Conservation (phyloP, 2,329 filamentous ascomycete genomes). For the Myotisia sp. region DNA sequence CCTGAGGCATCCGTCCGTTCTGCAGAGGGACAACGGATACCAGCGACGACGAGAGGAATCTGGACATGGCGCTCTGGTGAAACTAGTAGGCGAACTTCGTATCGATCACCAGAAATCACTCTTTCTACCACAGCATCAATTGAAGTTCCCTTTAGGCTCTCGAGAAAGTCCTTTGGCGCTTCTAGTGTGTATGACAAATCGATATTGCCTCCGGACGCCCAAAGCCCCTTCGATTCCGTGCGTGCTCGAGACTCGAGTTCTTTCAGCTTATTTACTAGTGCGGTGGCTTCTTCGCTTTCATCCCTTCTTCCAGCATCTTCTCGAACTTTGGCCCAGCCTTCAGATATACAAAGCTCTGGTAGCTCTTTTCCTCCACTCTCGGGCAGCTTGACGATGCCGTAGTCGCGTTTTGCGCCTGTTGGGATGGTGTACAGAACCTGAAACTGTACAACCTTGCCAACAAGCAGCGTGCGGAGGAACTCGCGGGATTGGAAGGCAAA, state of each 20-base stretch:
- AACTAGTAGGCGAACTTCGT: conserved; percentile 69
- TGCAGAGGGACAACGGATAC: conserved; percentile 77
- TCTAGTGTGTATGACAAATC: conserved; percentile 69
- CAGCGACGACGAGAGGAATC: conserved; percentile 76
- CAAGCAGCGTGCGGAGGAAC: conserved; percentile 66
- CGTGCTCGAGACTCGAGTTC: conserved; percentile 64
- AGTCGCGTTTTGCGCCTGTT: conserved; percentile 62
- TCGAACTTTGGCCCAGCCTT: conserved; percentile 83
- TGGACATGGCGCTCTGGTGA: conserved; percentile 75
- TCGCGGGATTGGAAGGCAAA: conserved; percentile 92
- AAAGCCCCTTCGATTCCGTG: conserved; percentile 65
- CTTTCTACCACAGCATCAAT: conserved; percentile 80
- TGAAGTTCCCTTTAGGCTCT: conserved; percentile 70
- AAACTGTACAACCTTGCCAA: conserved; percentile 80
- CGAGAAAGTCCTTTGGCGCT: conserved; percentile 59
- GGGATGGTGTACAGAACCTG: conserved; percentile 77
- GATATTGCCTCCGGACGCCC: conserved; percentile 53
- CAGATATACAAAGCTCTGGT: conserved; percentile 69
- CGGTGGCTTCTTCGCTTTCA: conserved; percentile 58
- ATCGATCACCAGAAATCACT: conserved; percentile 77
- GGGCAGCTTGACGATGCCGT: conserved; percentile 63
- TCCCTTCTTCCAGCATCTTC: conserved; percentile 84
- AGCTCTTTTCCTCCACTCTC: conserved; percentile 65
- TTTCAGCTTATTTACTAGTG: conserved; percentile 64
- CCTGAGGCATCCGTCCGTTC: conserved; percentile 67